Conservation (phyloP, 306 rosid species). For the Malus asiatica region DNA sequence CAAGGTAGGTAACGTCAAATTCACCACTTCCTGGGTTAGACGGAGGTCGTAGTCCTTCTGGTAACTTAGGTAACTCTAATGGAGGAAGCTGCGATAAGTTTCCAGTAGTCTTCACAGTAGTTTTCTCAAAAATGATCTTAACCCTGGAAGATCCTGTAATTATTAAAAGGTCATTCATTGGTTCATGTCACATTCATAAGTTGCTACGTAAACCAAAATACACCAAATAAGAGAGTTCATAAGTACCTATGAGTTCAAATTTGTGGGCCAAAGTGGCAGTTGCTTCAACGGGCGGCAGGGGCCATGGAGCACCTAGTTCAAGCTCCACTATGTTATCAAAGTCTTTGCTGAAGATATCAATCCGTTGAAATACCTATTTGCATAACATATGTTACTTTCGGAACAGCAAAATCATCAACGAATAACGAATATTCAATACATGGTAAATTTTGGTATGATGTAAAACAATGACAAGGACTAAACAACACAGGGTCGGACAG, state of each 20-base stretch:
- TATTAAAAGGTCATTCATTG: neutral
- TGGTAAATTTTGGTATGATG: neutral
- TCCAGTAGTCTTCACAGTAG: constrained; percentile 74
- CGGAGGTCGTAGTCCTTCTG: constrained; percentile 68
- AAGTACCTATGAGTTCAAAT: constrained; percentile 73
- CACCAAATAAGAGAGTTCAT: neutral
- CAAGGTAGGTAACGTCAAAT: constrained; percentile 82
- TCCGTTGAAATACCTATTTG: constrained; percentile 81
- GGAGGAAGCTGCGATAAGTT: constrained; percentile 82
- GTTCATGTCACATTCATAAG: neutral
- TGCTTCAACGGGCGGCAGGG: constrained; percentile 57
- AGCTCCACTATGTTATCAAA: constrained; percentile 87
- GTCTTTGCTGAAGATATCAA: constrained; percentile 71
- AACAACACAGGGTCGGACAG: neutral
- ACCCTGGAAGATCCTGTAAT: constrained; percentile 59
- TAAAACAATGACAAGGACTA: neutral
- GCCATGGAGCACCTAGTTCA: constrained; percentile 90
- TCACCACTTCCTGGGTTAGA: constrained; percentile 70
- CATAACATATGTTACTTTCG: constrained; percentile 1
- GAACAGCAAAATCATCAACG: neutral
- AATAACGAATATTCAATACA: neutral
- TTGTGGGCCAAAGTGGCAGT: constrained; percentile 94
- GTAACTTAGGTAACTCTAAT: constrained; percentile 68
- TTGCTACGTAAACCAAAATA: neutral
- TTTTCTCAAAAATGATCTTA: constrained; percentile 69